Evolutionary conservation across 352 stramenopile genomes (phyloP), one percentile per base, ranked within the genome.

Genomic region (Globisporangium ultimum): DNA sequence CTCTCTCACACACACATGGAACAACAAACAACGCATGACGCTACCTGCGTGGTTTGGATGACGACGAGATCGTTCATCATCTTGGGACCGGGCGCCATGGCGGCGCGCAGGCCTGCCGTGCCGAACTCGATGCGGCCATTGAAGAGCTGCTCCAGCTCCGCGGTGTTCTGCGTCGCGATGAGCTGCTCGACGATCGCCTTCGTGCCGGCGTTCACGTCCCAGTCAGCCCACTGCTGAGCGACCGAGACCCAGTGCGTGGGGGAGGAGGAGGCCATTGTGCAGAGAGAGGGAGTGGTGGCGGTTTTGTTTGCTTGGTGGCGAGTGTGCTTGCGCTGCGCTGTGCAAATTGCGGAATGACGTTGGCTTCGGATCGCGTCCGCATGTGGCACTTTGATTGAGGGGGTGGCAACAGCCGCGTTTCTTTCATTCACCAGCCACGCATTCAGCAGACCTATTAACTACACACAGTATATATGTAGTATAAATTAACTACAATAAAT

Each of bases 51-150:
- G 13, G 93, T 96, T 71, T 98, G 93, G 18, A 98, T 74, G 42
- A 97, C 76, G 20, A 97, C 88, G 38, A 98, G 73, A 55, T 97
- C 90, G 71, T 98, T 98, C 78, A 98, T 97, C 51, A 80, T 80
- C 34, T 74, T 79, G 10, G 88, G 87, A 13, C 93, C 93, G 0
- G 91, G 74, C 0, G 80, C 90, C 93, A 98, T 98, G 49, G 67
- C 73, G 18, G 83, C 93, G 47, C 93, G 79, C 17, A 98, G 78
- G 1, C 87, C 93, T 32, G 93, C 92, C 34, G 93, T 98, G 20
- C 93, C 93, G 71, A 98, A 98, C 53, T 88, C 80, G 21, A 98
- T 68, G 22, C 93, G 89, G 41, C 76, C 75, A 50, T 78, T 59
- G 54, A 98, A 93, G 54, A 96, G 72, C 47, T 76, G 58, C n/a